Conservation (phyloP, 805 yeast species). For the Tetrapisispora namnaoensis region DNA sequence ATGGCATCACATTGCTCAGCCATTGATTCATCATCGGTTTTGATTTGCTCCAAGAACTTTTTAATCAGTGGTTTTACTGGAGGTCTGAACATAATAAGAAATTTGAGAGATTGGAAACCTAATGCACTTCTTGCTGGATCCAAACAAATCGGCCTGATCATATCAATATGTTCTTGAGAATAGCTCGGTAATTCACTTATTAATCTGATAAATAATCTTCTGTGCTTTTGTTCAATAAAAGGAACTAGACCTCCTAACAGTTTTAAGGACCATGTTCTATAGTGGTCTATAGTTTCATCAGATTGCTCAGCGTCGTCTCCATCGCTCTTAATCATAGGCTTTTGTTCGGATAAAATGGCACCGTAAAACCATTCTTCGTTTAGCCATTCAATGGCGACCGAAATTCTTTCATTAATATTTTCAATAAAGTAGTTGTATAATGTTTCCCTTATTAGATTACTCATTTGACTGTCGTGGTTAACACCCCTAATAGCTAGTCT, state of each 20-base stretch:
- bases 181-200: constrained; percentile 81
- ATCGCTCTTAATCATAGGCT: constrained; percentile 8
- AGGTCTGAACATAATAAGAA: constrained; percentile 81
- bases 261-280: constrained; percentile 59
- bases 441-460: constrained; percentile 57
- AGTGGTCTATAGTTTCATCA: constrained; percentile 31
- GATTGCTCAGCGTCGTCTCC: constrained; percentile 23
- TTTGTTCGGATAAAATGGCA: constrained; percentile 14
- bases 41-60: constrained; percentile 20
- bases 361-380: constrained; percentile 89
- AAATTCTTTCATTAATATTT: constrained; percentile 63
- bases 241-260: constrained; percentile 75
- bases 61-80: constrained; percentile 47
- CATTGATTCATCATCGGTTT: constrained; percentile 18
- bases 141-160: constrained; percentile 61
- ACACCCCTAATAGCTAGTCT: constrained; percentile 81
- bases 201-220: constrained; percentile 70
- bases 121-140: constrained; percentile 77
- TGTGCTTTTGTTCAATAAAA: constrained; percentile 70
- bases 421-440: constrained; percentile 63
- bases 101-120: constrained; percentile 77
- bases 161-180: constrained; percentile 48
- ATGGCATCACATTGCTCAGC: constrained; percentile 22
- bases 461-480: constrained; percentile 34
- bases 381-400: constrained; percentile 79